Conservation (phyloP, 345 rosid species). For the Eucalyptus erythrocorys region DNA sequence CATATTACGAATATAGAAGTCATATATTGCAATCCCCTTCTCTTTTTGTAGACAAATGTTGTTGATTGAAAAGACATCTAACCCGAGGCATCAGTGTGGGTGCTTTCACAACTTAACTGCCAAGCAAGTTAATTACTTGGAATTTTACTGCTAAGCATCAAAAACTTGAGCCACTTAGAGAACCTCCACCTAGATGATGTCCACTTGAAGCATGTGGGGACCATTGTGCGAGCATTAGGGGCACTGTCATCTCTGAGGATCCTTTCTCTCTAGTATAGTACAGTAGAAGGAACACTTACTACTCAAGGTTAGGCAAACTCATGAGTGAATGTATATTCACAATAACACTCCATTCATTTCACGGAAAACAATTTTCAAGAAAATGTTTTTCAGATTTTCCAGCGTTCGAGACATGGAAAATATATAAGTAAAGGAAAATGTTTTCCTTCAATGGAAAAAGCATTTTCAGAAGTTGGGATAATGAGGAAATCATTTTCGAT, state of each 20-base stretch:
- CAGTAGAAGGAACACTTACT: neutral
- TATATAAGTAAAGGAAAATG: too few relatives aligned
- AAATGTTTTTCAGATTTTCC: rapidly evolving
- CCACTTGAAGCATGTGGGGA: neutral
- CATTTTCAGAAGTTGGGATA: rapidly evolving
- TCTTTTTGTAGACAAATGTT: too few relatives aligned
- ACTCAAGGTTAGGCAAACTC: neutral
- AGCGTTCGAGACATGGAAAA: too few relatives aligned
- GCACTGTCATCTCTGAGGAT: neutral
- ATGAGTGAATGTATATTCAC: rapidly evolving
- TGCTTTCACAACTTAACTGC: rapidly evolving
- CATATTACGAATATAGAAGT: too few relatives aligned
- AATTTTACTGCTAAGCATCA: neutral
- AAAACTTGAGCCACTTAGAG: neutral
- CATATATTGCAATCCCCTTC: too few relatives aligned
- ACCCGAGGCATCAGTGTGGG: rapidly evolving
- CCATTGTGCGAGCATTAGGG: neutral
- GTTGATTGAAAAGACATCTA: too few relatives aligned
- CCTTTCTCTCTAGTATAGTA: rapidly evolving
- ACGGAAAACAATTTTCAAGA: too few relatives aligned
- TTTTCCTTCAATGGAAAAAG: too few relatives aligned
- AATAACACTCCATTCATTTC: rapidly evolving
- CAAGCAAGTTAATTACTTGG: neutral
- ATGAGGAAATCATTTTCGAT: too few relatives aligned
- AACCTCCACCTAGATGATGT: rapidly evolving